These are phyloP conservation scores for Cubamyces sp. DNA, from an alignment of 768 basidiomycete species.

Conservation along the genomic window DNA sequence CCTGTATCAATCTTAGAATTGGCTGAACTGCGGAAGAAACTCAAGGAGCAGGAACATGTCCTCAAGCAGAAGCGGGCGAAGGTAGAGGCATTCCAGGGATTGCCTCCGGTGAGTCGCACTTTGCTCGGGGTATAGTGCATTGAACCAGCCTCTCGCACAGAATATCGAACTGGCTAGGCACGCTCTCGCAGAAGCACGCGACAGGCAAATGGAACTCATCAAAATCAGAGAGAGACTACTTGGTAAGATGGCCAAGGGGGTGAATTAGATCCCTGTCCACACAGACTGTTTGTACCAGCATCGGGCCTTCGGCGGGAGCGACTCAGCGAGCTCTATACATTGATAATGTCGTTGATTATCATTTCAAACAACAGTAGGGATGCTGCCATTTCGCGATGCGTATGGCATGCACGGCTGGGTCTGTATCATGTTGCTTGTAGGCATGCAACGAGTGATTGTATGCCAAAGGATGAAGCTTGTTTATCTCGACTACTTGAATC, in stretches of 20 bases:
- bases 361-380: no score
- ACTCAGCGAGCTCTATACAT: no score
- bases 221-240: conserved; percentile 52
- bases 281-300: no score
- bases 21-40: conserved; percentile 42
- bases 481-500: no score
- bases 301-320: no score
- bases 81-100: conserved; percentile 50
- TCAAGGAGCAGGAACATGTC: conserved; percentile 41
- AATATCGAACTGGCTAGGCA: conserved; percentile 51
- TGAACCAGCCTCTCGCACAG: conserved; percentile 30
- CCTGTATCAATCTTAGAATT: conserved; percentile 44
- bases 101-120: conserved; percentile 48
- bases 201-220: conserved; percentile 50
- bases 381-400: no score
- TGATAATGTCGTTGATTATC: no score
- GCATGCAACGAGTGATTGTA: no score
- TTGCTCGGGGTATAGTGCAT: not conserved
- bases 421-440: no score
- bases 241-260: conserved; percentile 48
- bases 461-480: no score
- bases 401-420: no score
- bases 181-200: conserved; percentile 44
- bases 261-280: conserved; percentile 23
- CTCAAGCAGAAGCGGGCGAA: conserved; percentile 49